Base-by-base conservation (phyloP, 192 early-diverging fungal species). In the Coemansia sp. region DNA sequence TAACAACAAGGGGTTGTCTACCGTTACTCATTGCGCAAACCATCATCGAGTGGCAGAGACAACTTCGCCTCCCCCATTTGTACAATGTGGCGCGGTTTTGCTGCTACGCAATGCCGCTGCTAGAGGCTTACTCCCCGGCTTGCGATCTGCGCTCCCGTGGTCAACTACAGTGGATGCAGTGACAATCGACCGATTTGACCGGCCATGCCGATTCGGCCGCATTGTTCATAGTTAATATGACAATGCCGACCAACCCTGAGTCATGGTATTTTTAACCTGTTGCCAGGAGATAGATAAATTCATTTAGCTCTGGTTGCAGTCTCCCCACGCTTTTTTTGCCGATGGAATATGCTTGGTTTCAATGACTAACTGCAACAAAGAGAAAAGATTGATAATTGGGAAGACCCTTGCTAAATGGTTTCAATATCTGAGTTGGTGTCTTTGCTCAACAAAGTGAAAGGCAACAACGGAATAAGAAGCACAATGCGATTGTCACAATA, bases 381-480 rank as follows among this genome's bases (percentile, higher is more conserved):
- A 20, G n/a, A 3, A 43, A 43, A 16, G 41, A 43, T 43, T 43
- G 13, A 11, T 10, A 16, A 43, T 43, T 16, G 41, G 41, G 41
- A 11, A 4, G 16, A 57, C 29, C 31, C 12, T 18, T 12, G 27
- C 3, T 15, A 33, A 29, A 33, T 13, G 15, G 55, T 16, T 33
- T 33, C 27, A 57, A 31, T 57, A 57, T 57, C 55, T 5, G 55
- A 33, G 13, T 33, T 33, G 55, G 9, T 6, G 29, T 34, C 55
- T 57, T 57, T 57, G 55, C 55, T 57, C 55, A 57, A 57, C 31
- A 24, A 44, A 49, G n/a, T 16, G 7, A 20, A 49, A 20, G 46
- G 46, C 46, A 49, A 8, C 18, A 49, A 2, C 5, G 46, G 46
- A 18, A 49, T n/a, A 49, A 18, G n/a, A 49, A 49, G 46, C n/a